Evolutionary conservation across 805 yeast genomes (phyloP).

Genomic region (Candida ponderosae): DNA sequence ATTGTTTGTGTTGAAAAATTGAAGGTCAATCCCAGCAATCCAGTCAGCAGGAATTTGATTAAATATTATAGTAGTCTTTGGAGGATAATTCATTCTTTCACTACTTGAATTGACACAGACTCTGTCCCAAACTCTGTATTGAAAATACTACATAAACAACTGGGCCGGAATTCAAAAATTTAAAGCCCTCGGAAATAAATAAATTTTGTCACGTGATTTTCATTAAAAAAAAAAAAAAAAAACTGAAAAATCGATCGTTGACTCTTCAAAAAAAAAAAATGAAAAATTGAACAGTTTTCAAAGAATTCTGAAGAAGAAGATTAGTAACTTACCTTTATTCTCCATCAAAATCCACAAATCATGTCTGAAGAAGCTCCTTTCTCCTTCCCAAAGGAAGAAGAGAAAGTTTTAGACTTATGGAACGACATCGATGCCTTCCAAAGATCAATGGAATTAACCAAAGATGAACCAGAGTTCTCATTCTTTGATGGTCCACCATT

Average conservation of each 20-base stretch:
- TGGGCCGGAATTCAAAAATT: background rate
- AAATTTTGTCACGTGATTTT: too few species aligned
- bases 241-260: too few species aligned
- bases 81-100: slow-evolving; percentile 20
- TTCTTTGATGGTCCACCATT: slow-evolving; percentile 99
- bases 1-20: slow-evolving; percentile 34
- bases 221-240: too few species aligned
- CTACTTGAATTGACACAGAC: too few species aligned
- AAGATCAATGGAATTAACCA: slow-evolving; percentile 70
- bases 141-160: too few species aligned
- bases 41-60: slow-evolving; percentile 25
- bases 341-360: too few species aligned
- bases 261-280: too few species aligned
- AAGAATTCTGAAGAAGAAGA: too few species aligned
- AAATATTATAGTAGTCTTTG: slow-evolving; percentile 21
- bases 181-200: background rate
- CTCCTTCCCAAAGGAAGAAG: slow-evolving; percentile 87
- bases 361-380: slow-evolving; percentile 38
- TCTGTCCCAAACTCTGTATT: too few species aligned
- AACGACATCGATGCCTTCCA: slow-evolving; percentile 92
- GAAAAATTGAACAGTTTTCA: too few species aligned
- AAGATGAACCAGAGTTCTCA: slow-evolving; percentile 81
- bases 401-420: slow-evolving; percentile 75
- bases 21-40: slow-evolving; percentile 40
- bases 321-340: too few species aligned